A percentile compares a stretch with the other conserved stretches of the same genome.
Conservation (phyloP, 306 rosid species). For the Ochetophila trinervis region DNA sequence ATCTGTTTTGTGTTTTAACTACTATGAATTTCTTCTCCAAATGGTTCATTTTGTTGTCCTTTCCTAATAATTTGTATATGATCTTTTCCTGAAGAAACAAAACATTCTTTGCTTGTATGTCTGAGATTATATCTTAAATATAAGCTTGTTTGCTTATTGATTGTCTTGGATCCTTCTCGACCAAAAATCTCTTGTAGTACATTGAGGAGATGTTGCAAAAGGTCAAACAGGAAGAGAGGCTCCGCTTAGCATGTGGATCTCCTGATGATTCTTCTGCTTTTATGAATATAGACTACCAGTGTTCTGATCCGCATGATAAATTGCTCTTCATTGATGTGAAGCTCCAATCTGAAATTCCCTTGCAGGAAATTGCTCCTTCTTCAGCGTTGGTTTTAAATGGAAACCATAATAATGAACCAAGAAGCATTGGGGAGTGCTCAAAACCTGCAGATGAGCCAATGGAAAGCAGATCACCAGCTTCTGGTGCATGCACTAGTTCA, state of each 20-base stretch:
- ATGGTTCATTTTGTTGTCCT: not conserved
- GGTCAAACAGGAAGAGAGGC: conserved; percentile 60
- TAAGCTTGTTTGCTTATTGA: conserved; percentile 26
- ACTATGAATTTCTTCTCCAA: not conserved
- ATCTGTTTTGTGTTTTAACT: not conserved
- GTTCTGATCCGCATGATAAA: conserved; percentile 40
- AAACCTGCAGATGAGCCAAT: conserved; percentile 52
- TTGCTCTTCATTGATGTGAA: conserved; percentile 44
- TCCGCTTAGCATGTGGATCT: conserved; percentile 48
- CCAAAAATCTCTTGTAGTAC: conserved; percentile 43
- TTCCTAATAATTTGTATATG: not conserved
- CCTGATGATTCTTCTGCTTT: conserved; percentile 38
- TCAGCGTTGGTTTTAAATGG: conserved; percentile 41
- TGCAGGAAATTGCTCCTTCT: conserved; percentile 53
- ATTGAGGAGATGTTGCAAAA: conserved; percentile 57
- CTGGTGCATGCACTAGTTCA: conserved; percentile 43
- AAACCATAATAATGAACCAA: conserved; percentile 44
- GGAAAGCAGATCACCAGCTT: conserved; percentile 65
- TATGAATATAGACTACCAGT: conserved; percentile 43
- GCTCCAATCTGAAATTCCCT: conserved; percentile 32
- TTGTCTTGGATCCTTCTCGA: conserved; percentile 36
- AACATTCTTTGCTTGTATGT: conserved; percentile 15
- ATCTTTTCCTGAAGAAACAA: not conserved
- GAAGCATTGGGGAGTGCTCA: conserved; percentile 47
- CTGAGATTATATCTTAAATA: conserved; percentile 18